Evolutionary conservation across 2,329 filamentous ascomycete species (phyloP), one percentile per base, ranked within the genome.

Genomic region (Fusarium brachygibbosum): DNA sequence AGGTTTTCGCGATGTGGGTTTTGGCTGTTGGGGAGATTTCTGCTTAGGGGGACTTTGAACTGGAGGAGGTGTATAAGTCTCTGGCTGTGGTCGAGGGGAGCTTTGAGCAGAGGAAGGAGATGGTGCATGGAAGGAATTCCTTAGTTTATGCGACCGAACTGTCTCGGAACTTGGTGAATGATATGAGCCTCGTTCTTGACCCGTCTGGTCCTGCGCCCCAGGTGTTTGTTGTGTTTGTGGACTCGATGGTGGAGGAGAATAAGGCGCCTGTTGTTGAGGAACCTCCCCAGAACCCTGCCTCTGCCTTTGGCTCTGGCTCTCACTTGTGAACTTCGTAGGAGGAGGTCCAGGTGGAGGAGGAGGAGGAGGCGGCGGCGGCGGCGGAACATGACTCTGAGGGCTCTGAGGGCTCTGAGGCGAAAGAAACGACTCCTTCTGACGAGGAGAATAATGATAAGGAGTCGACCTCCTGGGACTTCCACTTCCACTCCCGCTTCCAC

Each of bases 301-400:
- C 2, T 23, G 19, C 4, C 13, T 14, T 9, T n/a, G 25, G 12
- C 17, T 14, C n/a, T 37, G 34, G 16, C 16, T 37, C 7, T 37
- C 23, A 5, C 6, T 25, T 25, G 44, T 46, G 10, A 17, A 29
- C n/a, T 57, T 59, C 14, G 17, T 7, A 21, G 60, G 60, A n/a
- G 54, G 66, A 29, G 66, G 49, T 5, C 61, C 60, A 12, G 52
- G 66, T 2, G 63, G 49, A 5, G 61, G 57, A 7, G 51, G 56
- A 5, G 64, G 44, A 2, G 28, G 28, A 12, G n/a, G n/a, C n/a
- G n/a, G n/a, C n/a, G 66, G 56, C 5, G 61, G 57, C 11, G 52
- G 52, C 9, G 65, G 58, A 19, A 42, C 12, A 28, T 57, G 35
- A 7, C n/a, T 21, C 5, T 31, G 44, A 50, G 5, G 21, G 10